A percentile compares a stretch with the other conserved stretches of the same genome.
Conservation (phyloP, 2,329 filamentous ascomycete genomes). For the Colletotrichum eleusines region DNA sequence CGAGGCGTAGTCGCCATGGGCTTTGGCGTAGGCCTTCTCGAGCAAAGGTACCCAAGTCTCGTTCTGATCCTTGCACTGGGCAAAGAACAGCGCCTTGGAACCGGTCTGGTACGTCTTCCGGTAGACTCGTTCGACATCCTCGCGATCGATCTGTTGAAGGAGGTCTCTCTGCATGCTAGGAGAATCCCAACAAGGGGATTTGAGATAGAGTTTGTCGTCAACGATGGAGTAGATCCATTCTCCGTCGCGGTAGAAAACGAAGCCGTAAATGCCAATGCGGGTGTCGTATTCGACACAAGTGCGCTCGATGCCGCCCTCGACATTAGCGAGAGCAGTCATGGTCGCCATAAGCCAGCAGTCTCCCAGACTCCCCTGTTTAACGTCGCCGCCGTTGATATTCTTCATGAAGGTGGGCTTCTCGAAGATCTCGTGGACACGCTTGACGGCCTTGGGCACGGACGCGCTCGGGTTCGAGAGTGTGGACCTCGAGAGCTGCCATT, state of each 20-base stretch:
- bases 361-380: conserved; percentile 82
- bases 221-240: conserved; percentile 94
- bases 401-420: conserved; percentile 77
- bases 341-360: conserved; percentile 88
- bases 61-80: conserved; percentile 79
- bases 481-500: conserved; percentile 64
- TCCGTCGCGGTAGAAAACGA: conserved; percentile 88
- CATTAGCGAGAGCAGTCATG: conserved; percentile 81
- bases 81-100: conserved; percentile 83
- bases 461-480: conserved; percentile 60
- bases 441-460: conserved; percentile 77
- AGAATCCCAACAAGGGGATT: conserved; percentile 85
- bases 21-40: conserved; percentile 88
- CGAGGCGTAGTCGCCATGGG: conserved; percentile 81
- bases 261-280: conserved; percentile 86
- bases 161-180: conserved; percentile 80
- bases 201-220: conserved; percentile 90
- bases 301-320: conserved; percentile 75
- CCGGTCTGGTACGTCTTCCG: conserved; percentile 79
- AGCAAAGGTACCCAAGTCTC: conserved; percentile 86
- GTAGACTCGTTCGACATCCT: conserved; percentile 78
- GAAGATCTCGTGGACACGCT: conserved; percentile 80
- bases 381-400: conserved; percentile 76
- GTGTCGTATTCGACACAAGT: conserved; percentile 82
- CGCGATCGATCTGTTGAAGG: conserved; percentile 80